phyloP scores from a whole-genome alignment of 805 yeast genomes.

The Gaillardinia entomophila region DNA sequence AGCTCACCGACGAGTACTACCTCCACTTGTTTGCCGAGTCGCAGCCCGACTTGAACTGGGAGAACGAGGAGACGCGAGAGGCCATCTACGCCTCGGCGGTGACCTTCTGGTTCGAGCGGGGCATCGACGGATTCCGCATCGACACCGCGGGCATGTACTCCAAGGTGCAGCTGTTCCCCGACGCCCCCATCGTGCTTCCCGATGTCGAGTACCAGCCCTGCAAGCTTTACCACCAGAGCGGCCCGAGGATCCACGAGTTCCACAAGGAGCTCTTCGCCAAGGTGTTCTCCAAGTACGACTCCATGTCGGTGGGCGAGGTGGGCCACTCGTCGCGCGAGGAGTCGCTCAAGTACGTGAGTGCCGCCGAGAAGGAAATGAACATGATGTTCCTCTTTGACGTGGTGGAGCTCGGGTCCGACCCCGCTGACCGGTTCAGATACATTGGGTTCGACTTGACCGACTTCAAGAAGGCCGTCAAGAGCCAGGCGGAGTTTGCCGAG shows the following conservation, averaged over 20 bases:
- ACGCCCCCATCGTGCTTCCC: constrained; percentile 44
- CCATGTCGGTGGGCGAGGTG: constrained; percentile 55
- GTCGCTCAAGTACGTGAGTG: constrained; percentile 38
- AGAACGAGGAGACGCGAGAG: constrained; percentile 34
- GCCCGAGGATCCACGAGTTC: constrained; percentile 55
- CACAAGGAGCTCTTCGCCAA: constrained; percentile 45
- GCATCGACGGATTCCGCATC: constrained; percentile 56
- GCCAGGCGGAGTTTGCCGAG: constrained; percentile 33
- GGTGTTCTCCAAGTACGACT: constrained; percentile 42
- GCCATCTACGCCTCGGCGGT: constrained; percentile 44
- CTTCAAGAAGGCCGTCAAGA: constrained; percentile 34
- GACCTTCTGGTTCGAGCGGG: constrained; percentile 49
- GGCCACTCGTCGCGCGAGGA: constrained; percentile 39
- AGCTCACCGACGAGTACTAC: constrained; percentile 48
- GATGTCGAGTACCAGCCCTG: constrained; percentile 37
- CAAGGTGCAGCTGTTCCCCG: constrained; percentile 40
- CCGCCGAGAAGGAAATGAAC: constrained; percentile 29
- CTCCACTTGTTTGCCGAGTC: constrained; percentile 45
- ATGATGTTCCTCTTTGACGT: constrained; percentile 31
- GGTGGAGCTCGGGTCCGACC: constrained; percentile 32
- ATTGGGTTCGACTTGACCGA: constrained; percentile 29
- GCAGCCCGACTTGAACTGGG: constrained; percentile 64
- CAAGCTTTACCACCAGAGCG: constrained; percentile 28
- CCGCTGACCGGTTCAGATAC: constrained; percentile 28
- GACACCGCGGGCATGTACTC: constrained; percentile 52